phyloP scores from a whole-genome alignment of 2,329 filamentous ascomycete species.

The Ophiostoma novo-ulmi region DNA sequence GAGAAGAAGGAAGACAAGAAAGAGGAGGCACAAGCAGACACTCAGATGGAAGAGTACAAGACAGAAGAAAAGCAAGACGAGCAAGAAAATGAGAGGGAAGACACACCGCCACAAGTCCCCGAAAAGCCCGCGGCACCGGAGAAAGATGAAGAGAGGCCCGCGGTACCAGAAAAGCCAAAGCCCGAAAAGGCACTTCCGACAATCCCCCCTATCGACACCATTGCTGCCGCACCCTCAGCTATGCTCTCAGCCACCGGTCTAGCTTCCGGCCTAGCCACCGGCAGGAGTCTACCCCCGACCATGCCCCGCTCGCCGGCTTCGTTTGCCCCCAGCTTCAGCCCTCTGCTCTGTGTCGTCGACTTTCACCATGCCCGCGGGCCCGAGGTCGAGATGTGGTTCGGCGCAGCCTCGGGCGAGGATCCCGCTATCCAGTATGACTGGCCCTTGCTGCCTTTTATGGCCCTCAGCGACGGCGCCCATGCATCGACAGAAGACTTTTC shows the following conservation, averaged over 20 bases:
- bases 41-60: background rate
- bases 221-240: constrained; percentile 9
- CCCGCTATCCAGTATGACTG: constrained; percentile 82
- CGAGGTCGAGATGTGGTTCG: constrained; percentile 91
- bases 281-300: background rate
- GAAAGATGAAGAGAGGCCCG: background rate
- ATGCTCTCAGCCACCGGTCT: constrained; percentile 1
- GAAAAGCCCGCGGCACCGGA: background rate
- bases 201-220: constrained; percentile 18
- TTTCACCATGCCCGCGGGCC: constrained; percentile 84
- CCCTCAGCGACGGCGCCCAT: constrained; percentile 90
- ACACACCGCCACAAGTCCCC: background rate
- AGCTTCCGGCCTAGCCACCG: background rate
- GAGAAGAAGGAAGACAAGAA: background rate
- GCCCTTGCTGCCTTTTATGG: constrained; percentile 92
- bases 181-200: constrained; percentile 11
- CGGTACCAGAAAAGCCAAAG: constrained; percentile 13
- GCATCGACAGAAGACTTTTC: constrained; percentile 96
- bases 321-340: constrained; percentile 44
- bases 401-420: constrained; percentile 64
- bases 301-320: constrained; percentile 20
- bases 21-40: background rate
- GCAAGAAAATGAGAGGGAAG: background rate
- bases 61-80: background rate
- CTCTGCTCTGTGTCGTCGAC: constrained; percentile 73